Evolutionary conservation across 2,329 filamentous ascomycete species (phyloP).

Genomic region (Pestalotiopsis fici): DNA sequence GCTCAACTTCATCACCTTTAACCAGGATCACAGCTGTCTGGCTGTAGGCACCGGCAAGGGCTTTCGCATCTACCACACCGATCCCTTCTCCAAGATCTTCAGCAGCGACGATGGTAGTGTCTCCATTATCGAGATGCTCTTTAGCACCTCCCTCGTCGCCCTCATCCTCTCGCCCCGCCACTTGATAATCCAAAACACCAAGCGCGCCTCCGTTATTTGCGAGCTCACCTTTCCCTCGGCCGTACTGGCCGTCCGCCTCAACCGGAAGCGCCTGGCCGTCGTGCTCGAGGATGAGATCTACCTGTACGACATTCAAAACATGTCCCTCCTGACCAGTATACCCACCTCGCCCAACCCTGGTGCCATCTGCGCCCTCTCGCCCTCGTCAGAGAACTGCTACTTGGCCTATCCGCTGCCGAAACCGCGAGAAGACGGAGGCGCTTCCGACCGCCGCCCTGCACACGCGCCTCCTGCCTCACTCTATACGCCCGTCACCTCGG

Average conservation of each 20-base stretch:
- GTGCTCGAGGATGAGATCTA: conserved; percentile 96
- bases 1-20: conserved; percentile 98
- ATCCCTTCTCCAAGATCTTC: conserved; percentile 93
- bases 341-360: conserved; percentile 91
- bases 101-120: conserved; percentile 95
- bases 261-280: conserved; percentile 90
- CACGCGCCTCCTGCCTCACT: conserved; percentile 82
- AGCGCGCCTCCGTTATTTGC: conserved; percentile 84
- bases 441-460: conserved; percentile 62
- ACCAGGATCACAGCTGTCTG: conserved; percentile 97
- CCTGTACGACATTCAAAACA: conserved; percentile 97
- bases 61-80: conserved; percentile 95
- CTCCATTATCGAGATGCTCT: conserved; percentile 96
- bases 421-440: conserved; percentile 59
- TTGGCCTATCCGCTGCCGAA: conserved; percentile 90
- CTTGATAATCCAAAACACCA: conserved; percentile 96
- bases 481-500: conserved; percentile 81
- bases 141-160: conserved; percentile 94
- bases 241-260: conserved; percentile 89
- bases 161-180: conserved; percentile 89
- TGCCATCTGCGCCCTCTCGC: conserved; percentile 88
- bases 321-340: conserved; percentile 92
- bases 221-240: conserved; percentile 98
- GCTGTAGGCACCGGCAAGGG: conserved; percentile 96
- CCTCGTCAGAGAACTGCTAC: conserved; percentile 94